A percentile compares a stretch with the other conserved stretches of the same genome.
Evolutionary conservation across 2,329 filamentous ascomycete species (phyloP).

Genomic region (Cladosporium phlei): DNA sequence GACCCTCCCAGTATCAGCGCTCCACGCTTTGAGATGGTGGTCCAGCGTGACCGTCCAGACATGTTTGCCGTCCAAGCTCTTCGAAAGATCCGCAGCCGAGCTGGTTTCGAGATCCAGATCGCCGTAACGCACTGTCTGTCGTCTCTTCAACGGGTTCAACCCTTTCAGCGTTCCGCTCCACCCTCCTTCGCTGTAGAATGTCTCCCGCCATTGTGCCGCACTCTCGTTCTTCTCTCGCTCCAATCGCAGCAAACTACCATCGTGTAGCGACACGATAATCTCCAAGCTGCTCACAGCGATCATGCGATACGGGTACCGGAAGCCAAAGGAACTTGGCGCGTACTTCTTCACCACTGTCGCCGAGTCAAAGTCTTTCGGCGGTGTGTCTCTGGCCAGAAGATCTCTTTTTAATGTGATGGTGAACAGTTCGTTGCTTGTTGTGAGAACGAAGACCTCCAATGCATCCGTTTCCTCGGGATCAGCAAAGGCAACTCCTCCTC

Average conservation of each 20-base stretch:
- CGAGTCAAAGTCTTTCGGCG: constrained; percentile 65
- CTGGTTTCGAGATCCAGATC: constrained; percentile 62
- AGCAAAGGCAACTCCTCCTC: constrained; percentile 74
- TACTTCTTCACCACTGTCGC: constrained; percentile 72
- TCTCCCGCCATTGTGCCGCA: constrained; percentile 62
- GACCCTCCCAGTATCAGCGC: constrained; percentile 73
- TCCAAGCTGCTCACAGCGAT: constrained; percentile 68
- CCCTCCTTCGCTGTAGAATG: constrained; percentile 65
- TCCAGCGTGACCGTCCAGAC: constrained; percentile 82
- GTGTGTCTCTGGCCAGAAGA: constrained; percentile 61
- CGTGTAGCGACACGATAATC: constrained; percentile 73
- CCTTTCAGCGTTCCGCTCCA: constrained; percentile 62
- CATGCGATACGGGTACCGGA: constrained; percentile 76
- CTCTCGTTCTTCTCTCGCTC: constrained; percentile 54
- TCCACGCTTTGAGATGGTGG: constrained; percentile 86
- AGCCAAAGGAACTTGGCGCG: constrained; percentile 66
- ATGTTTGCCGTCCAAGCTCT: constrained; percentile 46
- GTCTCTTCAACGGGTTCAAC: constrained; percentile 62
- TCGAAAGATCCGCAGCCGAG: constrained; percentile 57
- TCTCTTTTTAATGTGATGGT: constrained; percentile 78
- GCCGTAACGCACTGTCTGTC: constrained; percentile 59
- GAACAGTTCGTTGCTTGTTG: constrained; percentile 72
- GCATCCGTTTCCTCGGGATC: constrained; percentile 75
- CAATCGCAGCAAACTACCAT: constrained; percentile 70
- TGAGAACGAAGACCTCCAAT: constrained; percentile 74